Evolutionary conservation across 2,329 filamentous ascomycete genomes (phyloP).

Genomic region (Phialophora chinensis): DNA sequence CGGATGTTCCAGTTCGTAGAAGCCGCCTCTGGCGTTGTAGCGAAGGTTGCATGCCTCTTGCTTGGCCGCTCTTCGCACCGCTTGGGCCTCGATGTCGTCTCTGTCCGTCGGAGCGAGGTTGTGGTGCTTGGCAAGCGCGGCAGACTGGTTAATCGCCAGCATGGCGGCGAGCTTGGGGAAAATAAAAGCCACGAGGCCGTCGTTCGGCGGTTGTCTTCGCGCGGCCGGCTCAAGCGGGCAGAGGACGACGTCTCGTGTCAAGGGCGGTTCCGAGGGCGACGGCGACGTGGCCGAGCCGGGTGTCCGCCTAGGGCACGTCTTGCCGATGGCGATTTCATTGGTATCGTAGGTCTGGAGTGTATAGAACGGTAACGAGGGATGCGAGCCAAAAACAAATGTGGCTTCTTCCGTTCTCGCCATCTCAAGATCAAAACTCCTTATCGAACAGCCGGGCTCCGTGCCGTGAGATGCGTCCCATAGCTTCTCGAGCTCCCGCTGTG

Average conservation of each 20-base stretch:
- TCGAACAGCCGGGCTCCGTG: conserved; percentile 44
- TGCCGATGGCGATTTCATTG: conserved; percentile 50
- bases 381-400: conserved; percentile 52
- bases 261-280: conserved; percentile 41
- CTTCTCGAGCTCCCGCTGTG: conserved; percentile 47
- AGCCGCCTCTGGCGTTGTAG: conserved; percentile 49
- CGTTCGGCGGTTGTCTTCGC: conserved; percentile 48
- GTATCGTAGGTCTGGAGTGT: conserved; percentile 51
- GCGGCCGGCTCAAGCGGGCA: conserved; percentile 49
- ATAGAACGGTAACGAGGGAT: conserved; percentile 51
- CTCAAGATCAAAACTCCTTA: conserved; percentile 48
- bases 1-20: conserved; percentile 56
- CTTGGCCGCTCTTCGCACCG: conserved; percentile 51
- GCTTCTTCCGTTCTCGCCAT: conserved; percentile 50
- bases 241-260: conserved; percentile 52
- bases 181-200: conserved; percentile 52
- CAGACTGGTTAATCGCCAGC: conserved; percentile 55
- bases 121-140: conserved; percentile 49
- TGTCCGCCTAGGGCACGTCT: conserved; percentile 47
- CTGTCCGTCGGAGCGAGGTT: conserved; percentile 49
- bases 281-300: not conserved
- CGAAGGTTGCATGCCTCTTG: conserved; percentile 55
- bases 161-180: conserved; percentile 58
- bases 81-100: conserved; percentile 51
- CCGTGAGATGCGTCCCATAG: conserved; percentile 56